A percentile compares a stretch with the other conserved stretches of the same genome.
Conservation (phyloP, 768 basidiomycete genomes). For the Leucocoprinus birnbaumii region DNA sequence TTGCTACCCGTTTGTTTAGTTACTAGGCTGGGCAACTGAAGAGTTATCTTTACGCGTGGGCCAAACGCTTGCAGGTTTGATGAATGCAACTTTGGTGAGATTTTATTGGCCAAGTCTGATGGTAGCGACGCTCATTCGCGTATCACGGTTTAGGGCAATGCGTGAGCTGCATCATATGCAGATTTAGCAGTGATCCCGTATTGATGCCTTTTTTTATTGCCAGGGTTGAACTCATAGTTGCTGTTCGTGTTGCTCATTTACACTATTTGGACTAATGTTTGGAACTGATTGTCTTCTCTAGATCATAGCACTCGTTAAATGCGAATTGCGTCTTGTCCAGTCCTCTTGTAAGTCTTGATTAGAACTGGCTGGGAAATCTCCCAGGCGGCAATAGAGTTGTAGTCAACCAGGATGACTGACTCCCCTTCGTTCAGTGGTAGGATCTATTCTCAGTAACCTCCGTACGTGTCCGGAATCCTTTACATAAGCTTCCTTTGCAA, state of each 20-base stretch:
- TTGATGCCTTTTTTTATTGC: conserved; percentile 9
- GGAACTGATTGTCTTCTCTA: conserved; percentile 17
- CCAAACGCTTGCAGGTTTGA: conserved; percentile 76
- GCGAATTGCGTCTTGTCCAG: conserved; percentile 74
- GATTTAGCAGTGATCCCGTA: background rate
- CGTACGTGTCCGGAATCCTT: conserved; percentile 40
- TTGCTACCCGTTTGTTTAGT: conserved; percentile 35
- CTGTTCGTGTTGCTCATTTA: conserved; percentile 46
- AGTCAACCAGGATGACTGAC: conserved; percentile 12
- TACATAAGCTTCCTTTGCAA: conserved; percentile 10
- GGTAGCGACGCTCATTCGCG: background rate
- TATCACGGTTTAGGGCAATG: conserved; percentile 39
- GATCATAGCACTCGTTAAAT: conserved; percentile 49
- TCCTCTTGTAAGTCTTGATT: conserved; percentile 63
- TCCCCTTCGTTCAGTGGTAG: conserved; percentile 55
- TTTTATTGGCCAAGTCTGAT: background rate
- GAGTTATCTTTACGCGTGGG: conserved; percentile 81
- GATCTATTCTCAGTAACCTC: conserved; percentile 84
- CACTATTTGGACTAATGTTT: too few relatives aligned
- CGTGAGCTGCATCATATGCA: conserved; percentile 27
- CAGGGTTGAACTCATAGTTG: conserved; percentile 73
- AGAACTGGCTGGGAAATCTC: too few relatives aligned
- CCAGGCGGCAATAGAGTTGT: background rate
- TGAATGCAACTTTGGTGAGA: conserved; percentile 81
- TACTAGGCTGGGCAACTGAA: conserved; percentile 84